phyloP scores from a whole-genome alignment of 2,329 filamentous ascomycete species.

The Fusarium sororula region DNA sequence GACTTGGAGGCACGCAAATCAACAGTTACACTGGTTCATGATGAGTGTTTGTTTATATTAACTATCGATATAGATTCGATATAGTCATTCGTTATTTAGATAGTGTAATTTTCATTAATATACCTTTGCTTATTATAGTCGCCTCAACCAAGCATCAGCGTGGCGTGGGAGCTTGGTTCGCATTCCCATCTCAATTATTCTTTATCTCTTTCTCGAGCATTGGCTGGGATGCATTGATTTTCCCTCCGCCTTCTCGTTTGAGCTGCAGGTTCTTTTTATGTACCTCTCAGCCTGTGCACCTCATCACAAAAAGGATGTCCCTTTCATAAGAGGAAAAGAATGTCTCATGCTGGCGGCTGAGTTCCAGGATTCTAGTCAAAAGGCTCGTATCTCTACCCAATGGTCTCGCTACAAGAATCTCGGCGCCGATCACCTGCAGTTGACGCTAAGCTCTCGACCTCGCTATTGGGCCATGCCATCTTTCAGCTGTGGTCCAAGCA shows the following conservation, averaged over 20 bases:
- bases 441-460: rapidly evolving
- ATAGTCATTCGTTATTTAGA: rapidly evolving
- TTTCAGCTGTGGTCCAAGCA: not conserved
- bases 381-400: rapidly evolving
- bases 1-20: not conserved
- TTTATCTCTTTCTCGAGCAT: not conserved
- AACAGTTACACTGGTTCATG: rapidly evolving
- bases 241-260: not conserved
- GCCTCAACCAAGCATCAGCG: too few species aligned
- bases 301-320: too few species aligned
- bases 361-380: not conserved
- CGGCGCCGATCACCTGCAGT: rapidly evolving
- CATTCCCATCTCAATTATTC: rapidly evolving
- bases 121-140: rapidly evolving
- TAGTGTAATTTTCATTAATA: rapidly evolving
- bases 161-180: too few species aligned
- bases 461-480: not conserved
- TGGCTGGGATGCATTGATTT: not conserved
- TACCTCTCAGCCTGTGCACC: too few species aligned
- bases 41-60: not conserved
- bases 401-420: not conserved
- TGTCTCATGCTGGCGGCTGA: not conserved
- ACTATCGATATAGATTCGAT: rapidly evolving
- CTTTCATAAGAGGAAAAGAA: not conserved
- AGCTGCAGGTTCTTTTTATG: not conserved